Evolutionary conservation across 306 rosid species (phyloP).

Genomic region (Lagenaria siceraria): DNA sequence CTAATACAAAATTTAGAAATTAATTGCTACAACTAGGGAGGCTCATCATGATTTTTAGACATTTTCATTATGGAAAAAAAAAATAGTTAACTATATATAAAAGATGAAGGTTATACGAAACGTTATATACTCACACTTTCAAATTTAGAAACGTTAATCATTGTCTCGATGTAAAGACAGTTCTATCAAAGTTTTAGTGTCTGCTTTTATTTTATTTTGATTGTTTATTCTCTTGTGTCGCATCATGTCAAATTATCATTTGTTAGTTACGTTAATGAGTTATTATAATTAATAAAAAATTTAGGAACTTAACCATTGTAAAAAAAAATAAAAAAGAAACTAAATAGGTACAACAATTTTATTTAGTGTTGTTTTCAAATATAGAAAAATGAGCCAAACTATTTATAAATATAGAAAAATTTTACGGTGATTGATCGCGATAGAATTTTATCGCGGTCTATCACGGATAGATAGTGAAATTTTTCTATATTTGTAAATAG

Average conservation of each 20-base stretch:
- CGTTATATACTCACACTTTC: not conserved
- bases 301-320: not conserved
- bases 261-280: not conserved
- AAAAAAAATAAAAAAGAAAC: too few relatives aligned
- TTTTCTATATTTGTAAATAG: too few relatives aligned
- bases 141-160: not conserved
- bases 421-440: too few relatives aligned
- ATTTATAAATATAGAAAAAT: too few relatives aligned
- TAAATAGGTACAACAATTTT: not conserved
- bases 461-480: not conserved
- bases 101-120: too few relatives aligned
- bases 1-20: not conserved
- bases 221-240: not conserved
- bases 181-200: not conserved
- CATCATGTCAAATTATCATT: not conserved
- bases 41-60: not conserved
- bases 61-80: not conserved
- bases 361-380: too few relatives aligned
- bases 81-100: too few relatives aligned
- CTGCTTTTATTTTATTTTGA: not conserved
- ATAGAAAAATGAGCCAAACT: too few relatives aligned
- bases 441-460: too few relatives aligned
- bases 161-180: not conserved
- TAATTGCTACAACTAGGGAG: not conserved
- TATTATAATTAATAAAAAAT: not conserved